These are phyloP conservation scores for Entelexis paramagnoliae DNA, from an alignment of 1,139 yeast genomes.

Conservation along the genomic window DNA sequence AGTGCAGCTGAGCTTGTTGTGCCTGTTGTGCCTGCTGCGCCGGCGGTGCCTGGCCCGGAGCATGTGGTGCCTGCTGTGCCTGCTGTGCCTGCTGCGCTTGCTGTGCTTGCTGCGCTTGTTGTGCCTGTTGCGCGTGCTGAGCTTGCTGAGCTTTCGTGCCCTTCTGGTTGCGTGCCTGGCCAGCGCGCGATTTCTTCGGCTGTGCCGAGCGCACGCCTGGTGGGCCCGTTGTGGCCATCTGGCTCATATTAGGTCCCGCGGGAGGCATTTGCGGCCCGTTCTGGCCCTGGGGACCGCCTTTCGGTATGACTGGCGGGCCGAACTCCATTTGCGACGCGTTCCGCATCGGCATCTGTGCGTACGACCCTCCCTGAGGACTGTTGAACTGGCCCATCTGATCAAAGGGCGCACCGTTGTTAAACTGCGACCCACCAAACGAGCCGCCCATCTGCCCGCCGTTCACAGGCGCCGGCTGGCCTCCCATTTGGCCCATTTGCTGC, in stretches of 20 bases:
- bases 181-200: background rate
- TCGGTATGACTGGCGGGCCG: background rate
- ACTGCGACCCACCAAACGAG: background rate
- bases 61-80: background rate
- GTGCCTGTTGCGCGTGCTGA: conserved; percentile 13
- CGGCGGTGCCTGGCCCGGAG: conserved; percentile 9
- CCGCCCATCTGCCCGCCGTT: background rate
- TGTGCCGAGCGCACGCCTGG: background rate
- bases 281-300: background rate
- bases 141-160: conserved; percentile 16
- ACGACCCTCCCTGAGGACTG: background rate
- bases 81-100: background rate
- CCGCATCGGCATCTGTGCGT: conserved; percentile 1
- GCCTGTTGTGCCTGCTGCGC: background rate
- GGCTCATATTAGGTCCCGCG: background rate
- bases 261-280: background rate
- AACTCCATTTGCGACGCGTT: conserved; percentile 1
- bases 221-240: background rate
- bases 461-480: background rate
- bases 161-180: conserved; percentile 6
- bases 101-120: background rate
- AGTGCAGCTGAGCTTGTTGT: background rate
- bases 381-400: background rate
- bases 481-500: background rate
- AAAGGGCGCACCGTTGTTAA: background rate